A percentile compares a stretch with the other conserved stretches of the same genome.
phyloP scores from a whole-genome alignment of 495 filamentous ascomycete genomes.

The Cercophora scortea region DNA sequence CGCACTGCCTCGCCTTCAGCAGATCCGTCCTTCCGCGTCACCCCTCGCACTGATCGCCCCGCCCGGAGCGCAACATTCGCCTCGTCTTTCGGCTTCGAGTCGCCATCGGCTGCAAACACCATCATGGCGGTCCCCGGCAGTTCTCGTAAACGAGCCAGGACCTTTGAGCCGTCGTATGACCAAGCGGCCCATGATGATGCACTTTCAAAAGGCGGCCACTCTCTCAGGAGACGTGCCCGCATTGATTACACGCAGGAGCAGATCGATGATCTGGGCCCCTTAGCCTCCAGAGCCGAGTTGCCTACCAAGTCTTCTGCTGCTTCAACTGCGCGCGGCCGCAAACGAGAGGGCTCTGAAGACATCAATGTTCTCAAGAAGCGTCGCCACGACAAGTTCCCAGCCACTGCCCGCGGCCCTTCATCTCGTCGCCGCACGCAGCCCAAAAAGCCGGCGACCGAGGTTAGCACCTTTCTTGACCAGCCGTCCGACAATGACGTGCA shows the following conservation, averaged over 20 bases:
- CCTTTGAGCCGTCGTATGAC: slow-evolving; percentile 24
- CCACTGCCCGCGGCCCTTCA: slow-evolving; percentile 15
- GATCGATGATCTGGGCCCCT: slow-evolving; percentile 24
- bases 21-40: slow-evolving; percentile 6
- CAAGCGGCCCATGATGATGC: slow-evolving; percentile 24
- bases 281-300: background rate
- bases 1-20: slow-evolving; percentile 14
- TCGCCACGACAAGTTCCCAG: slow-evolving; percentile 23
- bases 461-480: slow-evolving; percentile 22
- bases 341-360: slow-evolving; percentile 21
- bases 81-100: slow-evolving; percentile 18
- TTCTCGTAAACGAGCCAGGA: slow-evolving; percentile 26
- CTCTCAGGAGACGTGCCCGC: slow-evolving; percentile 36
- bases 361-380: slow-evolving; percentile 21
- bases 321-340: slow-evolving; percentile 17
- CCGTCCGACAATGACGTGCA: slow-evolving; percentile 35
- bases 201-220: slow-evolving; percentile 38
- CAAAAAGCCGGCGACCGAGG: slow-evolving; percentile 22
- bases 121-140: slow-evolving; percentile 10
- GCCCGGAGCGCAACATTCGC: slow-evolving; percentile 19
- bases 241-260: slow-evolving; percentile 40
- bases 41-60: slow-evolving; percentile 15
- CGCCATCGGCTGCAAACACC: slow-evolving; percentile 20
- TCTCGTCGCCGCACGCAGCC: slow-evolving; percentile 26
- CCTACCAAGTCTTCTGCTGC: slow-evolving; percentile 14